phyloP scores from a whole-genome alignment of 768 basidiomycete species.

The Leccinum subgranulosum region DNA sequence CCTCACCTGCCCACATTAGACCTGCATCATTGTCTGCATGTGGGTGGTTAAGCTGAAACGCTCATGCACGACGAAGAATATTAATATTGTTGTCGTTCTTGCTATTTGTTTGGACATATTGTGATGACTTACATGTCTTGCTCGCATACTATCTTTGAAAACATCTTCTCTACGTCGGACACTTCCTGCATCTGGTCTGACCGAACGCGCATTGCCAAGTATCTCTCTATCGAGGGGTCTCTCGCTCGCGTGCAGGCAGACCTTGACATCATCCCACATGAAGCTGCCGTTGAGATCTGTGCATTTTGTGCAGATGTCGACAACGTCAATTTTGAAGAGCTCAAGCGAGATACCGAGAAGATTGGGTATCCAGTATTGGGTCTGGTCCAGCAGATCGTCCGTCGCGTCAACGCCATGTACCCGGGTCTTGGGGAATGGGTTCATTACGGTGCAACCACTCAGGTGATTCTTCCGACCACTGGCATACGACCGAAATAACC shows the following conservation, averaged over 20 bases:
- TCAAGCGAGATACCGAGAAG: constrained; percentile 37
- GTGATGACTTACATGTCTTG: neutral
- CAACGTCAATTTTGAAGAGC: constrained; percentile 37
- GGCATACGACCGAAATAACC: neutral
- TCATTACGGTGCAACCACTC: constrained; percentile 49
- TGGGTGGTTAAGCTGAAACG: no score
- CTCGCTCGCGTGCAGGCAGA: constrained; percentile 39
- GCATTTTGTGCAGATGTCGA: constrained; percentile 33
- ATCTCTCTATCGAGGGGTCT: constrained; percentile 30
- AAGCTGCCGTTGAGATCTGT: constrained; percentile 36
- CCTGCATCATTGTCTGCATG: no score
- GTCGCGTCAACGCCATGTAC: constrained; percentile 30
- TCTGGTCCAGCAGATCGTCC: constrained; percentile 43
- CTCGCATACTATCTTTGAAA: constrained; percentile 31
- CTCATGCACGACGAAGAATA: no score
- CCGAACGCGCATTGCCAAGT: constrained; percentile 18
- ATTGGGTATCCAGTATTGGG: constrained; percentile 47
- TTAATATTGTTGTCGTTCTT: no score
- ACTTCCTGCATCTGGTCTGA: constrained; percentile 43
- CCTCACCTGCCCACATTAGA: no score
- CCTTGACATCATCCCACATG: constrained; percentile 37
- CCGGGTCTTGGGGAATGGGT: constrained; percentile 44
- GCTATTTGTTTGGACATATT: no score
- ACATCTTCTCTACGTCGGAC: constrained; percentile 39
- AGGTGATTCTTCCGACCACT: constrained; percentile 27